phyloP scores from a whole-genome alignment of 805 yeast species.

The Candida montana region DNA sequence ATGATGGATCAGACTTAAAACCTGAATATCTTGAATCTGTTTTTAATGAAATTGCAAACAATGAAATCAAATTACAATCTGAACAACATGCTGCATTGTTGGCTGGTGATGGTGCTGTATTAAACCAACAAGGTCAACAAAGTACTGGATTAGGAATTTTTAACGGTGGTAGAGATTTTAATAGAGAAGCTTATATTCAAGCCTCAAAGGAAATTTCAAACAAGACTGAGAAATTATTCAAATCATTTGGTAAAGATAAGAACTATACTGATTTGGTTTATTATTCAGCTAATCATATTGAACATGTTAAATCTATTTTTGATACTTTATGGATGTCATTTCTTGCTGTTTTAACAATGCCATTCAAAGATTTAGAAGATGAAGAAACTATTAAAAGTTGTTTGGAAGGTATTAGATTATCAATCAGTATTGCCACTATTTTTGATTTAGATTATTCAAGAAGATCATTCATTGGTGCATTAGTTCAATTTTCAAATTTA shows the following conservation, averaged over 20 bases:
- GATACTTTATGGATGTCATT: slow-evolving; percentile 97
- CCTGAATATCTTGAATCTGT: slow-evolving; percentile 63
- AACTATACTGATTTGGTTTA: slow-evolving; percentile 42
- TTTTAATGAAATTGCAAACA: slow-evolving; percentile 68
- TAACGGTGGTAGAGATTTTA: slow-evolving; percentile 58
- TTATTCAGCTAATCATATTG: slow-evolving; percentile 80
- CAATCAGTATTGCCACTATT: slow-evolving; percentile 77
- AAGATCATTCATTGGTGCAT: slow-evolving; percentile 82
- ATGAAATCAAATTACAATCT: slow-evolving; percentile 87
- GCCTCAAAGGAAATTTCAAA: slow-evolving; percentile 90
- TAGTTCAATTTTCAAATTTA: slow-evolving; percentile 80
- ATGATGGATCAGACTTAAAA: slow-evolving; percentile 83
- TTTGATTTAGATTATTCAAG: slow-evolving; percentile 82
- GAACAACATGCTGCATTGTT: slow-evolving; percentile 92
- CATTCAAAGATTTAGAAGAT: slow-evolving; percentile 85
- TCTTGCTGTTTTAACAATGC: slow-evolving; percentile 89
- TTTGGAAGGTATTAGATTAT: slow-evolving; percentile 78
- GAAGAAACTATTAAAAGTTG: slow-evolving; percentile 62
- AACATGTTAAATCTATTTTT: slow-evolving; percentile 89
- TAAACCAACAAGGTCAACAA: slow-evolving; percentile 26
- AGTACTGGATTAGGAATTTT: slow-evolving; percentile 49
- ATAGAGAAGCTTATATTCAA: slow-evolving; percentile 80
- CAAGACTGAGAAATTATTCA: slow-evolving; percentile 81
- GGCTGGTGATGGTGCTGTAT: slow-evolving; percentile 45
- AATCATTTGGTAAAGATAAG: slow-evolving; percentile 50